Conservation (phyloP, 805 yeast species). For the Torulaspora gathmanii region DNA sequence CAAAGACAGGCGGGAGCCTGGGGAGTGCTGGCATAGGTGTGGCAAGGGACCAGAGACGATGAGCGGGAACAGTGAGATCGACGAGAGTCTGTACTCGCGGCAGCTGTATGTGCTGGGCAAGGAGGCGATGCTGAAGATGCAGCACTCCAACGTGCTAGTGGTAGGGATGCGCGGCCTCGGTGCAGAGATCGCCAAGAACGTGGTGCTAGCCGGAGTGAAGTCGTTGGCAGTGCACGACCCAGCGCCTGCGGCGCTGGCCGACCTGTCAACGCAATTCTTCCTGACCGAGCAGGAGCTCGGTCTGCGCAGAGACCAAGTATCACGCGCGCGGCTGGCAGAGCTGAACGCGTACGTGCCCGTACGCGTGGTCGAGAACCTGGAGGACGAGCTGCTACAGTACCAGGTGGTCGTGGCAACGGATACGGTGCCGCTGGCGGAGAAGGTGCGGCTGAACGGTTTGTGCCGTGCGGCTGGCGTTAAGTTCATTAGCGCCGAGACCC, state of each 20-base stretch:
- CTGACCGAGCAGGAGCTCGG: constrained; percentile 70
- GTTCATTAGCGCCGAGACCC: constrained; percentile 73
- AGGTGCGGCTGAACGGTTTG: constrained; percentile 65
- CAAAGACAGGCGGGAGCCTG: not conserved
- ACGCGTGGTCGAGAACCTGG: constrained; percentile 52
- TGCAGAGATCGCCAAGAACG: constrained; percentile 92
- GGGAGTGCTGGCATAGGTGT: no score
- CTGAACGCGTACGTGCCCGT: constrained; percentile 89
- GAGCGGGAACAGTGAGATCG: constrained; percentile 49
- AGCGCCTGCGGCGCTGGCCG: constrained; percentile 55
- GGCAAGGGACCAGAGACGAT: not conserved
- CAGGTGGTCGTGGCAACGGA: constrained; percentile 86
- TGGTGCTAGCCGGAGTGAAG: constrained; percentile 96
- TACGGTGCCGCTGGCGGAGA: constrained; percentile 60
- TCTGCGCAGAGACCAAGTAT: constrained; percentile 64
- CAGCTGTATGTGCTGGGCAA: constrained; percentile 95
- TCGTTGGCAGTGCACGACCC: constrained; percentile 84
- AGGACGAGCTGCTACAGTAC: constrained; percentile 51
- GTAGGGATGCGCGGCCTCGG: constrained; percentile 92
- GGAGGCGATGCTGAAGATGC: constrained; percentile 98
- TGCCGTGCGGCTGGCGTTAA: constrained; percentile 72
- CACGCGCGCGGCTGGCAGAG: constrained; percentile 67
- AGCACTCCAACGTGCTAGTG: constrained; percentile 82
- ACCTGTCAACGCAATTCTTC: constrained; percentile 88
- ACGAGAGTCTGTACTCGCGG: constrained; percentile 92